A percentile compares a stretch with the other conserved stretches of the same genome.
phyloP scores from a whole-genome alignment of 179 eudicot species.

The Amaranthus tricolor region DNA sequence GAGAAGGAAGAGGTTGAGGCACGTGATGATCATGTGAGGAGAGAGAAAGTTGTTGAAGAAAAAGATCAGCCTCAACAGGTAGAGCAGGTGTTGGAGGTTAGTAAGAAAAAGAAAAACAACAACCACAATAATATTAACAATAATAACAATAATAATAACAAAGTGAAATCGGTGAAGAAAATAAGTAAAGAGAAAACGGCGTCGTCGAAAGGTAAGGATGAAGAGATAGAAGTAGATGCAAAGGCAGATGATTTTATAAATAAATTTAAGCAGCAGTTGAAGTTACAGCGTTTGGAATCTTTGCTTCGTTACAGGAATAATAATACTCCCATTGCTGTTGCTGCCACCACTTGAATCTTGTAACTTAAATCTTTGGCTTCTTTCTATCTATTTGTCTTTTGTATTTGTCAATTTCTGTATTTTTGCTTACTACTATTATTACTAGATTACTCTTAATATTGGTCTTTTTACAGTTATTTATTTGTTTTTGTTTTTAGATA shows the following conservation, averaged over 20 bases:
- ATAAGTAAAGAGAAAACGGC: slow-evolving; percentile 20
- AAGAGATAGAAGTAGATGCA: slow-evolving; percentile 63
- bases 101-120: slow-evolving; percentile 9
- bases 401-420: background rate
- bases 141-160: background rate
- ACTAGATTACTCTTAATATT: too few relatives aligned
- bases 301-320: slow-evolving; percentile 35
- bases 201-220: slow-evolving; percentile 32
- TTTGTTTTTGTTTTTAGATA: too few relatives aligned
- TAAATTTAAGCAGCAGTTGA: slow-evolving; percentile 59
- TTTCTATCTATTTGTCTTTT: too few relatives aligned
- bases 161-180: background rate
- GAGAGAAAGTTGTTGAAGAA: background rate
- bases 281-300: slow-evolving; percentile 67
- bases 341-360: background rate
- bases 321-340: background rate
- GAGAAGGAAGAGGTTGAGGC: slow-evolving; percentile 7
- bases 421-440: background rate
- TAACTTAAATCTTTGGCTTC: background rate
- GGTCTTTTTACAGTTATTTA: too few relatives aligned
- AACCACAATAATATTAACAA: background rate
- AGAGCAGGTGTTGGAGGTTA: slow-evolving; percentile 31
- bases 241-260: slow-evolving; percentile 73
- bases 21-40: background rate
- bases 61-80: background rate